Evolutionary conservation across 2,329 filamentous ascomycete genomes (phyloP), one percentile per base, ranked within the genome.

Genomic region (Colletotrichum scovillei): DNA sequence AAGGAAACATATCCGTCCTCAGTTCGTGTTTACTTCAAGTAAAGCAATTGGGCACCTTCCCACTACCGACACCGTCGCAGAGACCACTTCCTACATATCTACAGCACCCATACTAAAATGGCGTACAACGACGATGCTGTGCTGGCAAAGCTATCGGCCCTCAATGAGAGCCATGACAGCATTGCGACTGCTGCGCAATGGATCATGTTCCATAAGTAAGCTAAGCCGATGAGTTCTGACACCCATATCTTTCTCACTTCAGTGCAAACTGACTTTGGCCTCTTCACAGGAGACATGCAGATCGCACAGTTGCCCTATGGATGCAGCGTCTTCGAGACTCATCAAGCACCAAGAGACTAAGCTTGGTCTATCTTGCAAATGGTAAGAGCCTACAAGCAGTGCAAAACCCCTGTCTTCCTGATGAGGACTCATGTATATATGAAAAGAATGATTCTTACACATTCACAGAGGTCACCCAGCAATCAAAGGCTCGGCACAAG

Each of bases 161-260:
- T 99, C 75, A 98, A 98, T 84, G 97, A 99, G 85, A 97, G 95
- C 12, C 96, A 99, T 82, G 97, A 99, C 82, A 97, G 95, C 84
- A 98, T 99, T 80, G 91, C 97, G 74, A 96, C 94, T 46, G 95
- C 97, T 75, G 95, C 97, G 71, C 96, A 98, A 91, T 99, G 97
- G 97, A 97, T 99, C 75, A 97, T 99, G 93, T 99, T 99, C 82
- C 96, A 99, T 85, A 93, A 75, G 82, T 75, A 63, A 75, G 42
- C 24, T 9, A 16, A 19, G 19, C 12, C 22, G 11, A 26, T 24
- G 30, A 7, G 74, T 32, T 28, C 26, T 3, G 14, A 55, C 3
- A 28, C 46, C 24, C 26, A 49, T 67, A 72, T 65, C 32, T 12
- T 19, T 14, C 28, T 73, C 69, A 24, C 52, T 16, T 24, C 28